These are phyloP conservation scores for Pichia sp. DNA, from an alignment of 1,139 yeast genomes.

Conservation along the genomic window DNA sequence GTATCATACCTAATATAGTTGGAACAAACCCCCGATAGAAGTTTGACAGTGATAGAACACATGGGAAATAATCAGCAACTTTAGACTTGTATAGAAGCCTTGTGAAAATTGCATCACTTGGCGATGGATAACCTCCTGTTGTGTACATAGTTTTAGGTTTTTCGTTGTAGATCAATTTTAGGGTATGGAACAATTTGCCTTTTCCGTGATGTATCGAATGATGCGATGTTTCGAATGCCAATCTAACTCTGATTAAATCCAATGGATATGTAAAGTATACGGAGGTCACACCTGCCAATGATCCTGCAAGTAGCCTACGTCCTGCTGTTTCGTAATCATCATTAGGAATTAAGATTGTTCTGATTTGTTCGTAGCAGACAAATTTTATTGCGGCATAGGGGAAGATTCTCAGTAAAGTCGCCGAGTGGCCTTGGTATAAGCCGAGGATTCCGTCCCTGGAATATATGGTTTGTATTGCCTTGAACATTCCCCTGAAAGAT, in stretches of 20 bases:
- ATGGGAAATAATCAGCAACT: conserved; percentile 27
- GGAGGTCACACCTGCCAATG: conserved; percentile 79
- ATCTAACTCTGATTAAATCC: conserved; percentile 82
- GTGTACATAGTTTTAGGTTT: conserved; percentile 39
- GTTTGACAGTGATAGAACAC: conserved; percentile 49
- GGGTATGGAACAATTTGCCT: conserved; percentile 55
- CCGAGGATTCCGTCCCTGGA: conserved; percentile 72
- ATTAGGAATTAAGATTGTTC: conserved; percentile 73
- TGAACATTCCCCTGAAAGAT: conserved; percentile 66
- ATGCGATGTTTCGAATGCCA: conserved; percentile 76
- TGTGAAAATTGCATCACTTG: conserved; percentile 31
- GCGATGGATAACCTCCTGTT: conserved; percentile 25
- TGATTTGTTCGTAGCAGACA: conserved; percentile 93
- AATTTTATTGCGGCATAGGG: conserved; percentile 97
- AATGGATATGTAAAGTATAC: conserved; percentile 91
- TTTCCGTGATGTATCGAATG: conserved; percentile 31
- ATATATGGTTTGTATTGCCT: conserved; percentile 68
- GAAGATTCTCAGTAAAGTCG: conserved; percentile 82
- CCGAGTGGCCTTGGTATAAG: conserved; percentile 92
- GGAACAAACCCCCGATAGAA: conserved; percentile 95
- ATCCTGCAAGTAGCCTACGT: conserved; percentile 82
- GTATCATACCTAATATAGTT: conserved; percentile 91
- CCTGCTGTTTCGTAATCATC: conserved; percentile 71
- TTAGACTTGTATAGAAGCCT: conserved; percentile 35
- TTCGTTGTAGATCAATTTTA: conserved; percentile 56